Percentiles rank a stretch among this genome's conserved stretches.
phyloP scores from a whole-genome alignment of 2,329 filamentous ascomycete genomes.

The Trichoderma koningii region DNA sequence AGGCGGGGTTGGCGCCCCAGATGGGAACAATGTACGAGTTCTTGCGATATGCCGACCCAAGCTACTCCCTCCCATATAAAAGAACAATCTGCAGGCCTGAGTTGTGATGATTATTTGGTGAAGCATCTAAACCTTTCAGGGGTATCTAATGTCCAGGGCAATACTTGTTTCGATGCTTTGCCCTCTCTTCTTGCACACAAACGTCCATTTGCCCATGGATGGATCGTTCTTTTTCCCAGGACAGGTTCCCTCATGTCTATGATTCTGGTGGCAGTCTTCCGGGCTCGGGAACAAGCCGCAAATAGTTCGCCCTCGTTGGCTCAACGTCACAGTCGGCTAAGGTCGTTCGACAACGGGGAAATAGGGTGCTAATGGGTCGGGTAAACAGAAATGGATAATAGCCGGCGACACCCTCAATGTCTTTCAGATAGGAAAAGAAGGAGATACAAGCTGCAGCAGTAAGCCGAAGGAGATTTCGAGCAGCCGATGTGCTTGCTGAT shows the following conservation, averaged over 20 bases:
- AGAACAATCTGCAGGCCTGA: no score
- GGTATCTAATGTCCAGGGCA: no score
- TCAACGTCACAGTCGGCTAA: constrained; percentile 8
- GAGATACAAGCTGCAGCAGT: not conserved
- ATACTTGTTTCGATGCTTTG: no score
- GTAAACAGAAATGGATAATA: constrained; percentile 22
- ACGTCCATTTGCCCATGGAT: no score
- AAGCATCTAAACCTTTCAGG: no score
- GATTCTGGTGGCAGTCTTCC: not conserved
- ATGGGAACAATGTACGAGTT: no score
- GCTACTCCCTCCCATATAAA: no score
- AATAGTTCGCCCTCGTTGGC: not conserved
- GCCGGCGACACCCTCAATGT: constrained; percentile 6
- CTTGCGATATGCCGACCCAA: no score
- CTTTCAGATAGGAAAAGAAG: not conserved
- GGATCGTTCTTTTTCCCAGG: not conserved
- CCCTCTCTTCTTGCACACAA: no score
- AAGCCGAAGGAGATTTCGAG: not conserved
- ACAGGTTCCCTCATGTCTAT: no score
- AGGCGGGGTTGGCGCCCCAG: no score
- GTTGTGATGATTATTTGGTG: no score
- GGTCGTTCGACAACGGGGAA: not conserved
- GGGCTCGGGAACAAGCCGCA: not conserved
- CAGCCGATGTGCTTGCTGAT: not conserved
- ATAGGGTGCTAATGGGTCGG: not conserved